phyloP scores from a whole-genome alignment of 176 grass and related monocot species.

The Eragrostis nindensis region DNA sequence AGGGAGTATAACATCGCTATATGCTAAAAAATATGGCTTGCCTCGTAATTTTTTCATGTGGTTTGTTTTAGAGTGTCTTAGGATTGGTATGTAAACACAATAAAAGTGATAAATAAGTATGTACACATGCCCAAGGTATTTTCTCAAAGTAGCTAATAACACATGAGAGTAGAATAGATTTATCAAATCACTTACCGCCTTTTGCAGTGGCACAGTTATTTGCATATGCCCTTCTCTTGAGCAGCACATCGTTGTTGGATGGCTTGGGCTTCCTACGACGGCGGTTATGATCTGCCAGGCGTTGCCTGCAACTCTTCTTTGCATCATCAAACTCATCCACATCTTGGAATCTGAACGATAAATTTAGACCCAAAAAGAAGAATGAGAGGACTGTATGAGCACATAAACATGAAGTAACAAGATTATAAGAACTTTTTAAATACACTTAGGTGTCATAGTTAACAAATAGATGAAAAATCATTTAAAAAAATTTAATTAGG shows the following conservation, averaged over 20 bases:
- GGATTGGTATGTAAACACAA: no score
- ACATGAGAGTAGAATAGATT: no score
- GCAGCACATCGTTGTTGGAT: slow-evolving; percentile 30
- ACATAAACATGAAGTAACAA: slow-evolving; percentile 49
- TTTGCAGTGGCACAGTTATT: slow-evolving; percentile 40
- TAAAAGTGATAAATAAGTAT: no score
- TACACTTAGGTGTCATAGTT: no score
- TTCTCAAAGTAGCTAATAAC: no score
- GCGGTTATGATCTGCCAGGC: slow-evolving; percentile 90
- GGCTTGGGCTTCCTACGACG: slow-evolving; percentile 82
- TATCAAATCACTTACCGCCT: slow-evolving; percentile 33
- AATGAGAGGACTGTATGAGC: not conserved
- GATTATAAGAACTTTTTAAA: not conserved
- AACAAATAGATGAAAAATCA: not conserved
- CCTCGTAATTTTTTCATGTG: no score
- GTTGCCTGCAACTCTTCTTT: slow-evolving; percentile 94
- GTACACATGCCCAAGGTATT: no score
- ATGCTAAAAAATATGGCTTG: no score
- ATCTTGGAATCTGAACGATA: slow-evolving; percentile 71
- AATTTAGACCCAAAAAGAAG: not conserved
- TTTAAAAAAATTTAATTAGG: not conserved
- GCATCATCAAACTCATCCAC: slow-evolving; percentile 86
- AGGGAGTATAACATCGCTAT: no score
- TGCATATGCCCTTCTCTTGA: slow-evolving; percentile 44
- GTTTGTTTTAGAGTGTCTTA: no score